phyloP scores from a whole-genome alignment of 2,329 filamentous ascomycete species.

The Aureobasidium sp. region DNA sequence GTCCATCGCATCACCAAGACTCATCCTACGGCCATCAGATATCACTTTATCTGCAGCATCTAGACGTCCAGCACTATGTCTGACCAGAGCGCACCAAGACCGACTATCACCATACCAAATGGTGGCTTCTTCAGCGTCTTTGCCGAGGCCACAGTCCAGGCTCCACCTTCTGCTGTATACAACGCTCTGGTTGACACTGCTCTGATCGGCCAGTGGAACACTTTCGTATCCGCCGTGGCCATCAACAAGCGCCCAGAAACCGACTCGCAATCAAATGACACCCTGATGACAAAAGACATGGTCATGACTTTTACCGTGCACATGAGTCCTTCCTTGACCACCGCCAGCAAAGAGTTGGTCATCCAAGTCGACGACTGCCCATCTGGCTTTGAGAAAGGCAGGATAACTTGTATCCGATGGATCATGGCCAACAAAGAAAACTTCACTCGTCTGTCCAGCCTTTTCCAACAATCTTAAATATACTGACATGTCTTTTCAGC shows the following conservation, averaged over 20 bases:
- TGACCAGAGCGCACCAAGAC: constrained; percentile 18
- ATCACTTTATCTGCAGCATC: neutral
- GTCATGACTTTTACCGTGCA: constrained; percentile 39
- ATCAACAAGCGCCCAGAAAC: constrained; percentile 36
- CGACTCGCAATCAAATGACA: neutral
- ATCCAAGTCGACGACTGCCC: constrained; percentile 29
- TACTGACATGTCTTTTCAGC: constrained; percentile 1
- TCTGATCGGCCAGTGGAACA: constrained; percentile 43
- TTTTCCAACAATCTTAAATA: too few relatives aligned
- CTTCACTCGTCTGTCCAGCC: constrained; percentile 18
- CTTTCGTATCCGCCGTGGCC: constrained; percentile 39
- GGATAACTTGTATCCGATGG: constrained; percentile 29
- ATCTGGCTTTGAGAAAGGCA: constrained; percentile 6
- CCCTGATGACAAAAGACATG: constrained; percentile 32
- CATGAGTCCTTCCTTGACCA: constrained; percentile 30
- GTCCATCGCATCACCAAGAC: neutral
- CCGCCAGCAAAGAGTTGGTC: constrained; percentile 29
- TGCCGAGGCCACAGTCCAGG: constrained; percentile 32
- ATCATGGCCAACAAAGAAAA: constrained; percentile 26
- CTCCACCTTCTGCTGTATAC: constrained; percentile 38
- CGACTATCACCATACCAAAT: constrained; percentile 25
- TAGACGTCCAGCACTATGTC: neutral
- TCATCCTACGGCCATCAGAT: too few relatives aligned
- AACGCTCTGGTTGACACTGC: constrained; percentile 38
- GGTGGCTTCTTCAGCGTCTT: constrained; percentile 30